Percentiles rank a stretch among this genome's conserved stretches.
Evolutionary conservation across 108 stramenopile species (phyloP).

Genomic region (Pseudonitzschia pungens): DNA sequence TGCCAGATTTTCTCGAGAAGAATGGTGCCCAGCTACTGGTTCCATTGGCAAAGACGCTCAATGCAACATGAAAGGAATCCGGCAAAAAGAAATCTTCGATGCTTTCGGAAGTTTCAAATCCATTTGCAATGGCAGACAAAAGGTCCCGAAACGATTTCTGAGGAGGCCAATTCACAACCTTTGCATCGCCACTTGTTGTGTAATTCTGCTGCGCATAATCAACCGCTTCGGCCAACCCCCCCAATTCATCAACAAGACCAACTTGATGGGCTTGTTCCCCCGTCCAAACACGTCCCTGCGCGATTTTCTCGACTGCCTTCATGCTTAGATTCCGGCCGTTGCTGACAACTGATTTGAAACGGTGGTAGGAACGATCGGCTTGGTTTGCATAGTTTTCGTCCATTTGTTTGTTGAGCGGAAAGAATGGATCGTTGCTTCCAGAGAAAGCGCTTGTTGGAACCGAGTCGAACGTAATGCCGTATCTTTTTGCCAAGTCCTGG

Average conservation of each 20-base stretch:
- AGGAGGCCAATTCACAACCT: slow-evolving; percentile 57
- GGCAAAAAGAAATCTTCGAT: slow-evolving; percentile 23
- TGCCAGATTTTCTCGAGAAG: neutral
- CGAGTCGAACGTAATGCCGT: slow-evolving; percentile 61
- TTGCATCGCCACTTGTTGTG: slow-evolving; percentile 48
- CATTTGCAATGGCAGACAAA: neutral
- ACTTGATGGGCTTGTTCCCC: slow-evolving; percentile 70
- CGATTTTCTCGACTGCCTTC: slow-evolving; percentile 56
- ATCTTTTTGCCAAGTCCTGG: slow-evolving; percentile 54
- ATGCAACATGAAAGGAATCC: slow-evolving; percentile 3
- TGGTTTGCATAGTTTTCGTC: slow-evolving; percentile 49
- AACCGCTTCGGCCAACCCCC: slow-evolving; percentile 68
- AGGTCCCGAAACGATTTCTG: slow-evolving; percentile 25
- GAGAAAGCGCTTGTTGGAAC: slow-evolving; percentile 52
- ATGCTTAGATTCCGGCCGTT: slow-evolving; percentile 50
- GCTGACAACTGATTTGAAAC: slow-evolving; percentile 68
- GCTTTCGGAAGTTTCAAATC: slow-evolving; percentile 22
- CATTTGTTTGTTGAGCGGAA: slow-evolving; percentile 57
- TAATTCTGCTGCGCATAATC: slow-evolving; percentile 59
- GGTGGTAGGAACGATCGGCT: slow-evolving; percentile 56
- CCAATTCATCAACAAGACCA: slow-evolving; percentile 70
- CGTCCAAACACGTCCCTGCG: slow-evolving; percentile 78
- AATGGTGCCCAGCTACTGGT: neutral
- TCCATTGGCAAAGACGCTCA: neutral
- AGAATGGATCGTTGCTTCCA: slow-evolving; percentile 49